Percentiles rank a stretch among this genome's conserved stretches.
Conservation (phyloP, 257 asterid genomes). For the Sherardia arvensis region DNA sequence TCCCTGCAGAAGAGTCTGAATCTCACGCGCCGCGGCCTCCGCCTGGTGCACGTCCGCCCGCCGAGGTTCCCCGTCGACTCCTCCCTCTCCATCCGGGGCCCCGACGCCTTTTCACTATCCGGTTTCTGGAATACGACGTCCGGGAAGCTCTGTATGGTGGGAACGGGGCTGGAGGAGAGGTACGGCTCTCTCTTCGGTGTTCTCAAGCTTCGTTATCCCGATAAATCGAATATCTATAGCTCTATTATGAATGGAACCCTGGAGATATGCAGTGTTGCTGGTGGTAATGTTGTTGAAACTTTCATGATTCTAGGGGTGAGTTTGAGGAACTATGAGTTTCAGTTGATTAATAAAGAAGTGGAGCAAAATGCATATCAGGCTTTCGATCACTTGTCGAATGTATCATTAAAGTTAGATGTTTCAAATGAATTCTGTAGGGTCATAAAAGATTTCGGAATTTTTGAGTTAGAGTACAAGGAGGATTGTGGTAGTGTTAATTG, state of each 20-base stretch:
- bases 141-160: conserved; percentile 81
- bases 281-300: conserved; percentile 16
- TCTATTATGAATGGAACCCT: conserved; percentile 72
- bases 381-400: conserved; percentile 33
- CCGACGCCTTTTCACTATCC: conserved; percentile 23
- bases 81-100: conserved; percentile 14
- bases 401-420: conserved; percentile 37
- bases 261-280: conserved; percentile 23
- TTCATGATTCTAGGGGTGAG: conserved; percentile 48
- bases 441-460: conserved; percentile 27
- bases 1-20: conserved; percentile 20
- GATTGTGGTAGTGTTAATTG: conserved; percentile 58
- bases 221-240: conserved; percentile 50
- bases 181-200: conserved; percentile 32
- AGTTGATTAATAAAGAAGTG: conserved; percentile 53
- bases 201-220: conserved; percentile 67
- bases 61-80: conserved; percentile 47
- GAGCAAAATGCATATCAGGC: conserved; percentile 31
- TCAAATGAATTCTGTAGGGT: conserved; percentile 23
- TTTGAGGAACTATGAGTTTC: conserved; percentile 57
- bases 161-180: conserved; percentile 39
- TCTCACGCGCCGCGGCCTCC: conserved; percentile 47
- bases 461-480: conserved; percentile 40
- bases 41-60: conserved; percentile 56
- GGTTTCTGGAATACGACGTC: conserved; percentile 75